Evolutionary conservation across 768 basidiomycete species (phyloP).

Genomic region (Suillus occidentalis): DNA sequence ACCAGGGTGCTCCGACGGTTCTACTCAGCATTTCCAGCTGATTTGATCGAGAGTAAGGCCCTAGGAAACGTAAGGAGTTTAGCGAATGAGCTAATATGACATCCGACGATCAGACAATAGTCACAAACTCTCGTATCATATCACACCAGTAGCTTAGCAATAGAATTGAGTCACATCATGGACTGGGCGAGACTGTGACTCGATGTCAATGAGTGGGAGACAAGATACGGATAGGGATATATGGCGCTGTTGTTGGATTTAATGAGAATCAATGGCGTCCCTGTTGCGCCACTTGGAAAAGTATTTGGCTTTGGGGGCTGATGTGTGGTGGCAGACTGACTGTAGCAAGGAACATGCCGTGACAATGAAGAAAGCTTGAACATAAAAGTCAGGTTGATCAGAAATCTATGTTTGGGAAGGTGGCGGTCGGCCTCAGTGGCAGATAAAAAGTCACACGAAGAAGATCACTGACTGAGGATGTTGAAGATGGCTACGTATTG

Average conservation of each 20-base stretch:
- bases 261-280: background rate
- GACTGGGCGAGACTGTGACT: background rate
- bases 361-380: background rate
- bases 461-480: background rate
- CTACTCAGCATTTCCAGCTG: background rate
- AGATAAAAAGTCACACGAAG: background rate
- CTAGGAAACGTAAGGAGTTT: background rate
- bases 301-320: background rate
- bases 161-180: background rate
- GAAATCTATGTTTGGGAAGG: constrained; percentile 1
- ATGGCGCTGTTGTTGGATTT: background rate
- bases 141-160: constrained; percentile 6
- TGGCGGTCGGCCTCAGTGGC: constrained; percentile 4
- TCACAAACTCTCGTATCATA: constrained; percentile 2
- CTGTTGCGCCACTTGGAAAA: background rate
- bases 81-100: constrained; percentile 2
- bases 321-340: background rate
- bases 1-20: background rate
- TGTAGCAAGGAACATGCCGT: background rate
- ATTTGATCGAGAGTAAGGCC: background rate
- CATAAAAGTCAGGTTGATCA: background rate
- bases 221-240: constrained; percentile 1
- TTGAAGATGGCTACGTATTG: constrained; percentile 1
- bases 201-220: background rate
- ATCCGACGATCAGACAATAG: background rate